Evolutionary conservation across 805 yeast genomes (phyloP), one percentile per base, ranked within the genome.

Genomic region (Myxozyma melibiosi): DNA sequence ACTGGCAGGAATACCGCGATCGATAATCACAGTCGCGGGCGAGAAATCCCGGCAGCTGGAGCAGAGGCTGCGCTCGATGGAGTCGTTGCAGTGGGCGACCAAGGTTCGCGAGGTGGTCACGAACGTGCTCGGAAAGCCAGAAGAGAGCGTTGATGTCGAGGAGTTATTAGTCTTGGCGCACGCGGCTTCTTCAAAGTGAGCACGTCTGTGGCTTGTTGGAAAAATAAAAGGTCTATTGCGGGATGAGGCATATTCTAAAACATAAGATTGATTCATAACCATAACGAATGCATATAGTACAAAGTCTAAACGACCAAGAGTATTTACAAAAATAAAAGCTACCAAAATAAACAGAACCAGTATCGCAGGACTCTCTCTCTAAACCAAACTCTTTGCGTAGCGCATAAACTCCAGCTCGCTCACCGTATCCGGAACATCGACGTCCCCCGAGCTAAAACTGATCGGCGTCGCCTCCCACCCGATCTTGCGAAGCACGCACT

Each of bases 1-100:
- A 57, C 66, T 90, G 55, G 94, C 96, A 0, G 81, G 82, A 0
- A 71, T 90, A 7, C 67, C 68, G 24, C 38, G 24, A 18, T 37
- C 53, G 1, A 47, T 66, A 6, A 24, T 66, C 14, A 44, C 34
- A 2, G 31, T 35, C 22, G 69, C 69, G 6, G 61, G 39, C 9
- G 52, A 52, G 30, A 49, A 46, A 20, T 53, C 64, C 2, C 25
- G 41, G 20, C 39, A 41, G 18, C 25, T 59, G 22, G 55, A 53
- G 25, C 18, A 42, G 9, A 16, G 22, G 2, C n/a, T 58, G 38
- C 22, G 22, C 4, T 25, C 14, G 7, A 38, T 31, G 9, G 33
- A 39, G 27, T 14, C 37, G 5, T 31, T 34, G 22, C 37, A 38
- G 4, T 54, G 58, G 61, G 53, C 53, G n/a, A 8, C 28, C 16